Percentiles rank a stretch among this genome's conserved stretches.
phyloP scores from a whole-genome alignment of 2,329 filamentous ascomycete genomes.

The Penicillium janthinellum region DNA sequence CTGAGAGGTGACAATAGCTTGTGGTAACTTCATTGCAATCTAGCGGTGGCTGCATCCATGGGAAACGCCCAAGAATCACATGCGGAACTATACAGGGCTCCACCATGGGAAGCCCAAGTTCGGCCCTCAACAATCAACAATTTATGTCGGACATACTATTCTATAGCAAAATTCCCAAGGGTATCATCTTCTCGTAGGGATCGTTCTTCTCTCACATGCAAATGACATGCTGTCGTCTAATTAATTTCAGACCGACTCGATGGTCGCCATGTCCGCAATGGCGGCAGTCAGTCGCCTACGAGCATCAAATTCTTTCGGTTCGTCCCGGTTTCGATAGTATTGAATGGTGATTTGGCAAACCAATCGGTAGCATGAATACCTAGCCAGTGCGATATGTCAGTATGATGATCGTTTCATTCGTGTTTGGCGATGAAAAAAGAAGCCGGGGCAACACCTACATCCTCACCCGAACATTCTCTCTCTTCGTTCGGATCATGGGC shows the following conservation, averaged over 20 bases:
- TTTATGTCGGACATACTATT: slow-evolving; percentile 2
- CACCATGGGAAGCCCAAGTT: neutral
- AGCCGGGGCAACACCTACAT: slow-evolving; percentile 33
- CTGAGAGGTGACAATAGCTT: neutral
- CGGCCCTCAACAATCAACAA: slow-evolving; percentile 1
- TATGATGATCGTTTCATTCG: neutral
- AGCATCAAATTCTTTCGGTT: slow-evolving; percentile 40
- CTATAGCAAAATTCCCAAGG: neutral
- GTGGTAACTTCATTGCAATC: neutral
- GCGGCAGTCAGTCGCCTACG: slow-evolving; percentile 38
- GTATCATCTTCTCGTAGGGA: slow-evolving; percentile 8
- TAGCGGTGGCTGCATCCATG: neutral
- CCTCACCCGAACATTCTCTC: slow-evolving; percentile 35
- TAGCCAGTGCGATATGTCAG: slow-evolving; percentile 14
- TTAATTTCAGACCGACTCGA: slow-evolving; percentile 15
- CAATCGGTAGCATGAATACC: slow-evolving; percentile 44
- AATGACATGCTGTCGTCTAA: slow-evolving; percentile 6
- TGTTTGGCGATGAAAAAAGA: neutral
- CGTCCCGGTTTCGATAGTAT: slow-evolving; percentile 42
- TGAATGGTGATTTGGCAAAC: slow-evolving; percentile 41
- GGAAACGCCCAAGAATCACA: slow-evolving; percentile 12
- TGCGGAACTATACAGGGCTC: slow-evolving; percentile 13
- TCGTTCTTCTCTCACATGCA: neutral
- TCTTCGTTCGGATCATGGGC: slow-evolving; percentile 23
- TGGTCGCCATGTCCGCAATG: slow-evolving; percentile 33